phyloP scores from a whole-genome alignment of 805 yeast species.

The Kodamaea sagamina region DNA sequence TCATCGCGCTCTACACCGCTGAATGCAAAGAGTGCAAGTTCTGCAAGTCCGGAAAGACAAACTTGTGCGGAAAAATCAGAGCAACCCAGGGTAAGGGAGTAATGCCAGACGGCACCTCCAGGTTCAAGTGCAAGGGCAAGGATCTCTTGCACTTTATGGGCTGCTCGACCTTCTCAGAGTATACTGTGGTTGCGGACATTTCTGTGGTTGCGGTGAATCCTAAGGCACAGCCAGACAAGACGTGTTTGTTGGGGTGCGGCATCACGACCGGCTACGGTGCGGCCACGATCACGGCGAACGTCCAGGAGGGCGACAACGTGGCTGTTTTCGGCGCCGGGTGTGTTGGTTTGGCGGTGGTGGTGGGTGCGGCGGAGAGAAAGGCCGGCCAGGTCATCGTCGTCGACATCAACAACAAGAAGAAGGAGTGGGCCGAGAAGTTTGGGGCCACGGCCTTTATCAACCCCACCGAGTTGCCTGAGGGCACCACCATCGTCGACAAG shows the following conservation, averaged over 20 bases:
- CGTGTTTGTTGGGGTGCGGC: constrained; percentile 96
- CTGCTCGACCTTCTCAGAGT: constrained; percentile 93
- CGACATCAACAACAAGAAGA: constrained; percentile 83
- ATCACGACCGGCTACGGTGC: constrained; percentile 99
- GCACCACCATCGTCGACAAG: constrained; percentile 75
- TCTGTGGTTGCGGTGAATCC: constrained; percentile 91
- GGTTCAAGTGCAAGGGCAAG: constrained; percentile 87
- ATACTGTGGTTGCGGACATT: constrained; percentile 97
- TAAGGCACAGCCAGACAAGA: constrained; percentile 78
- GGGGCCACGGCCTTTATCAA: constrained; percentile 96
- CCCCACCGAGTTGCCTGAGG: constrained; percentile 75
- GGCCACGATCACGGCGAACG: constrained; percentile 89
- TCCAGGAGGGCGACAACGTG: constrained; percentile 86
- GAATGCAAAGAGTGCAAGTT: constrained; percentile 95
- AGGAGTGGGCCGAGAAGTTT: constrained; percentile 81
- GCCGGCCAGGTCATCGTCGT: constrained; percentile 83
- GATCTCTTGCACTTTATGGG: constrained; percentile 94
- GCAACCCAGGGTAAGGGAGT: constrained; percentile 98
- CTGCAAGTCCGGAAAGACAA: constrained; percentile 94
- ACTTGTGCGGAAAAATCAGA: constrained; percentile 92
- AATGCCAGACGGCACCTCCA: constrained; percentile 96
- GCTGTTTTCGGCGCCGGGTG: constrained; percentile 98
- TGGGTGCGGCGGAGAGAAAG: constrained; percentile 84
- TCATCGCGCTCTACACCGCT: constrained; percentile 92
- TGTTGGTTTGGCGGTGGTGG: constrained; percentile 94